Evolutionary conservation across 2,329 filamentous ascomycete species (phyloP).

Genomic region (Talaromyces sp.): DNA sequence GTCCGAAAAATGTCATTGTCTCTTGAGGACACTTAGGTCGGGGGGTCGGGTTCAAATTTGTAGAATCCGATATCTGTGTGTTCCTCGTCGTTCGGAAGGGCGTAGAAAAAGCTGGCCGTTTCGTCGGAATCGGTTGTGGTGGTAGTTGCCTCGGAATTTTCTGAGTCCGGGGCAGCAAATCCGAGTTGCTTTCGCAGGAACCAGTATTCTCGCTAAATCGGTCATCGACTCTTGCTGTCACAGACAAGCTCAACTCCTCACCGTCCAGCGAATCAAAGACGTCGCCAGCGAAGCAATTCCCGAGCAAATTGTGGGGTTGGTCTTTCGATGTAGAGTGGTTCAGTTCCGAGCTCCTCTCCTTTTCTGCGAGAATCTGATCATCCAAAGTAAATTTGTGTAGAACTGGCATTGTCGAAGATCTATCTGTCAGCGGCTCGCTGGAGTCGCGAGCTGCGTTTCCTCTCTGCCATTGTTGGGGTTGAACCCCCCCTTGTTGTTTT

Average conservation of each 20-base stretch:
- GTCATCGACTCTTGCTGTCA: neutral
- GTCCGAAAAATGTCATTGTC: neutral
- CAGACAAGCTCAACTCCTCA: neutral
- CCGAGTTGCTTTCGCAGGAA: neutral
- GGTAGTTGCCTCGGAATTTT: conserved; percentile 5
- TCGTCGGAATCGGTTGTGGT: neutral
- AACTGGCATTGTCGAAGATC: neutral
- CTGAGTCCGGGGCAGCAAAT: conserved; percentile 3
- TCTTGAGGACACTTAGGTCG: neutral
- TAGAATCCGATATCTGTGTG: neutral
- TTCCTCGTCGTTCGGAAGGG: neutral
- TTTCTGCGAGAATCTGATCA: conserved; percentile 21
- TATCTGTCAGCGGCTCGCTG: neutral
- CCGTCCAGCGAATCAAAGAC: neutral
- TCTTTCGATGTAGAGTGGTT: neutral
- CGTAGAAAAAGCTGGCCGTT: neutral
- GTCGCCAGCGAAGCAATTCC: neutral
- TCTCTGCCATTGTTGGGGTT: neutral
- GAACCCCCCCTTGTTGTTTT: neutral
- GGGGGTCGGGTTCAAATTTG: neutral
- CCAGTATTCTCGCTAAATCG: neutral
- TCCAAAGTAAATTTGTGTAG: conserved; percentile 20
- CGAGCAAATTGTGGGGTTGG: neutral
- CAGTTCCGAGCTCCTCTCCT: neutral
- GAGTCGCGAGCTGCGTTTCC: neutral